phyloP scores from a whole-genome alignment of 352 stramenopile genomes.

The Pythium biforme region DNA sequence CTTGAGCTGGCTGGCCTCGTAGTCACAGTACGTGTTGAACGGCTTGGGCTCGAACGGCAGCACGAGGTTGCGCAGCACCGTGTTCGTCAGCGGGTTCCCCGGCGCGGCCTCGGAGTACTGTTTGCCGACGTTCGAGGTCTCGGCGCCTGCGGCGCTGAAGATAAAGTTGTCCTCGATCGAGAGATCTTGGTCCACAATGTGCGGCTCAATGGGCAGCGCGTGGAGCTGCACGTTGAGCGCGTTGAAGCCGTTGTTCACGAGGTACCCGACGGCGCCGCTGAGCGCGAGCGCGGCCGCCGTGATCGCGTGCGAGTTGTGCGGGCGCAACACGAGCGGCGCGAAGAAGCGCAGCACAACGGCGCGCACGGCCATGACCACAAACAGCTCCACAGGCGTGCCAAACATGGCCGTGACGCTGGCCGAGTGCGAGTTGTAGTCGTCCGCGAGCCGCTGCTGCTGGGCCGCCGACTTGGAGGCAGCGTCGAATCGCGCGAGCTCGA shows the following conservation, averaged over 20 bases:
- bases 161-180: not conserved
- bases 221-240: slow-evolving; percentile 20
- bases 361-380: slow-evolving; percentile 1
- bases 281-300: not conserved
- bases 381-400: not conserved
- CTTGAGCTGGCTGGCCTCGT: not conserved
- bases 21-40: not conserved
- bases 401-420: slow-evolving; percentile 2
- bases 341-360: not conserved
- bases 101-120: not conserved
- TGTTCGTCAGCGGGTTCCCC: not conserved
- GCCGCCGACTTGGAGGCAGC: not conserved
- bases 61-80: slow-evolving; percentile 6
- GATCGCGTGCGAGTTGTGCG: not conserved
- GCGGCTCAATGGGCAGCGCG: not conserved
- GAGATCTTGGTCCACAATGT: not conserved
- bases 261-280: not conserved
- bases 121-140: not conserved
- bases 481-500: slow-evolving; percentile 15
- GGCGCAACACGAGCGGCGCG: not conserved
- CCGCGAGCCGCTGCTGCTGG: slow-evolving; percentile 10
- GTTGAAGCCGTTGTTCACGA: slow-evolving; percentile 15
- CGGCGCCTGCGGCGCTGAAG: not conserved
- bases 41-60: slow-evolving; percentile 1
- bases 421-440: slow-evolving; percentile 17